Evolutionary conservation across 345 rosid species (phyloP), one percentile per base, ranked within the genome.

Genomic region (Cochlearia excelsa): DNA sequence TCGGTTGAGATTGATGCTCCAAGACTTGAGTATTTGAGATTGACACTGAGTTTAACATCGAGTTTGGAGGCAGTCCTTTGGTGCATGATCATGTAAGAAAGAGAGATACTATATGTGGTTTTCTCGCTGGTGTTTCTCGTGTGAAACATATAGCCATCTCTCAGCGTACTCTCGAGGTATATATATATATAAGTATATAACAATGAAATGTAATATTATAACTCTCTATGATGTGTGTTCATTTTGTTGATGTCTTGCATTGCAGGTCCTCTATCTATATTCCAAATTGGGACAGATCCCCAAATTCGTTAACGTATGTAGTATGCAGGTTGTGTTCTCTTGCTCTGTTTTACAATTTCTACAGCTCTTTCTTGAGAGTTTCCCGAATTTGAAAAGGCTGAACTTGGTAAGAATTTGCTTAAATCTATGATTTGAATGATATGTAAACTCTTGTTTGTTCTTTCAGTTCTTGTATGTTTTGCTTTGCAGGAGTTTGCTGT

Each of bases 1-100:
- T 4, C 16, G 3, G 65, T 67, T 50, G 52, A 58, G 51, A 51
- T 67, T 29, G 65, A 67, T 44, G 54, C 65, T 59, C 65, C 72
- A 1, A 1, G 34, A 10, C 60, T 67, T 0, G 23, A 59, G 29
- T 51, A 3, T 67, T 0, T 59, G 54, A 57, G 9, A 35, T 66
- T 27, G 30, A 49, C 41, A 41, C 30, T n/a, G 33, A 49, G 0
- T 57, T 49, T n/a, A 41, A 31, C 31, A n/a, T 27, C 0, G 46
- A 5, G 4, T 6, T 5, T 29, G 11, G 26, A 9, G 41, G 42
- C 6, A 34, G n/a, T 52, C 6, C 3, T 23, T 34, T 52, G 30
- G 47, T n/a, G 1, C 6, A 16, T 0, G 53, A 47, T 1, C 30
- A 9, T 54, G 4, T 9, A 11, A n/a, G 26, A 1, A 54, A 16